phyloP scores from a whole-genome alignment of 768 basidiomycete genomes.

The Lactarius pseudohatsudake region DNA sequence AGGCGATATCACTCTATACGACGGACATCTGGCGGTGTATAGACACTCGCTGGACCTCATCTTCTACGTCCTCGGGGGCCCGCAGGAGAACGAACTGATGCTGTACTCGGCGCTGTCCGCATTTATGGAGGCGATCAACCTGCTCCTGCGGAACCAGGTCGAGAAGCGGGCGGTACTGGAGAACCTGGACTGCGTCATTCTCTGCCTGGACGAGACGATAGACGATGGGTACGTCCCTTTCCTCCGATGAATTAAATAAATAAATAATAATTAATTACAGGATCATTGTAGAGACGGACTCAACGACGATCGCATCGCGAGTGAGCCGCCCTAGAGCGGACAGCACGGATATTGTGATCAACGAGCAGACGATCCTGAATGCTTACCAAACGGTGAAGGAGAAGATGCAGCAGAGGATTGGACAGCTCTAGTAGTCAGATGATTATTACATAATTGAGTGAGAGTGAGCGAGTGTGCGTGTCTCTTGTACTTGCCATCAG shows the following conservation, averaged over 20 bases:
- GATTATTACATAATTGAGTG: slow-evolving; percentile 7
- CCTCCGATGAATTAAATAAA: neutral
- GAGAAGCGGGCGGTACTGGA: slow-evolving; percentile 95
- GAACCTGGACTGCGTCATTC: slow-evolving; percentile 87
- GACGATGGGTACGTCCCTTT: slow-evolving; percentile 85
- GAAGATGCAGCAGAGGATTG: slow-evolving; percentile 79
- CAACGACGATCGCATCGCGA: slow-evolving; percentile 91
- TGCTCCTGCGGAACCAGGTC: slow-evolving; percentile 86
- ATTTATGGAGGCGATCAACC: slow-evolving; percentile 79
- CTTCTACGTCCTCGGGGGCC: slow-evolving; percentile 87
- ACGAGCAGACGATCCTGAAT: slow-evolving; percentile 94
- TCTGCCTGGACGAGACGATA: slow-evolving; percentile 95
- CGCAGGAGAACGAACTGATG: slow-evolving; percentile 95
- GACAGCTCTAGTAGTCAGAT: slow-evolving; percentile 55
- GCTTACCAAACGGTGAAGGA: slow-evolving; percentile 91
- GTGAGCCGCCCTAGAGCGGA: slow-evolving; percentile 92
- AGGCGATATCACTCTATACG: slow-evolving; percentile 95
- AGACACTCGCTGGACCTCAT: slow-evolving; percentile 94
- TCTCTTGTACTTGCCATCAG: slow-evolving; percentile 18
- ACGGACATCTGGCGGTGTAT: slow-evolving; percentile 88
- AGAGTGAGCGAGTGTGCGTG: neutral
- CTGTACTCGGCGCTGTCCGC: slow-evolving; percentile 81
- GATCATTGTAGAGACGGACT: slow-evolving; percentile 95
- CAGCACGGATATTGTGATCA: slow-evolving; percentile 95
- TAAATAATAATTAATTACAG: slow-evolving; percentile 41